Evolutionary conservation across 2,329 filamentous ascomycete genomes (phyloP).

Genomic region (Davidsoniella eucalypti): DNA sequence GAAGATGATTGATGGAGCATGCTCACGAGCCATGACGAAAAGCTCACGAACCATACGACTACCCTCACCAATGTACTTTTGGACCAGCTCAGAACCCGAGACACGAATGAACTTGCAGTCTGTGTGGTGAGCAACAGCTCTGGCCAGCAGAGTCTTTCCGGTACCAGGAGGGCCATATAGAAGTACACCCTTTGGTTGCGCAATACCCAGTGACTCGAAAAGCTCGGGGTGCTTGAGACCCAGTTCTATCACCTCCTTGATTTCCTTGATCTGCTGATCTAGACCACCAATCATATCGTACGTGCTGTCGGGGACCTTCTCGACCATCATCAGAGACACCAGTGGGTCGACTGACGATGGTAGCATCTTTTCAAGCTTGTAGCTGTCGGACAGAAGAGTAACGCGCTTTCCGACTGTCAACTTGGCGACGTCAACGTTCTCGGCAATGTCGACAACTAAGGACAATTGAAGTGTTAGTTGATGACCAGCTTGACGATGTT

Average conservation of each 20-base stretch:
- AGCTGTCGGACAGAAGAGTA: conserved; percentile 87
- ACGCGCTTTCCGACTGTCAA: conserved; percentile 96
- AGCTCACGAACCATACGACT: conserved; percentile 96
- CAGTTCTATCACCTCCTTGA: conserved; percentile 98
- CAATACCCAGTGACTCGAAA: conserved; percentile 97
- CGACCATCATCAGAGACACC: conserved; percentile 99
- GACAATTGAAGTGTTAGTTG: background rate
- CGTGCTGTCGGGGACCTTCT: conserved; percentile 98
- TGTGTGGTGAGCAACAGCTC: conserved; percentile 94
- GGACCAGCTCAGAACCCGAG: conserved; percentile 86
- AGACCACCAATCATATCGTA: conserved; percentile 99
- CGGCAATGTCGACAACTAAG: conserved; percentile 84
- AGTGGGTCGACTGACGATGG: conserved; percentile 96
- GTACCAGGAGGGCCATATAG: conserved; percentile 94
- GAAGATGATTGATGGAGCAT: conserved; percentile 97
- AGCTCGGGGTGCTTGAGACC: conserved; percentile 96
- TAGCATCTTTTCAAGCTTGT: conserved; percentile 97
- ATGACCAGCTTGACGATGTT: conserved; percentile 12
- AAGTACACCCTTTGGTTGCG: conserved; percentile 92
- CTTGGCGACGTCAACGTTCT: conserved; percentile 86
- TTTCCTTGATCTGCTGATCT: conserved; percentile 99
- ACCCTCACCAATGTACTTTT: conserved; percentile 98
- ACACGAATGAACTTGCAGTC: conserved; percentile 99
- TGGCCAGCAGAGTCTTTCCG: conserved; percentile 85
- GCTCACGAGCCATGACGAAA: conserved; percentile 97